A percentile compares a stretch with the other conserved stretches of the same genome.
phyloP scores from a whole-genome alignment of 2,329 filamentous ascomycete species.

The Alternaria novae-zelandiae region DNA sequence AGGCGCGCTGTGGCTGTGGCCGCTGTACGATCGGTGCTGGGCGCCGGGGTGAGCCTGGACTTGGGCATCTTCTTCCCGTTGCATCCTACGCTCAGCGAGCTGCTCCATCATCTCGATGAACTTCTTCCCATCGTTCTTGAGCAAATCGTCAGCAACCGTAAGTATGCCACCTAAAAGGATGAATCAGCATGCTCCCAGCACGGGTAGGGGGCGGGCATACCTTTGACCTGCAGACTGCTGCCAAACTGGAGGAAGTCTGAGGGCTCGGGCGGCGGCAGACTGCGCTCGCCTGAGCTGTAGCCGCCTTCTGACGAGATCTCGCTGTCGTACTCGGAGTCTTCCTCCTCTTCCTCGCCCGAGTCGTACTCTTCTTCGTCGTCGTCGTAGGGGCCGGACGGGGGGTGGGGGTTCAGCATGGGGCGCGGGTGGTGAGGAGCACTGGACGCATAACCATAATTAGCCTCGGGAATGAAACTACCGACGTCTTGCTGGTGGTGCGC shows the following conservation, averaged over 20 bases:
- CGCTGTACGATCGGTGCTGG: slow-evolving; percentile 51
- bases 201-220: slow-evolving; percentile 49
- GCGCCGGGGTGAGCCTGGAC: slow-evolving; percentile 66
- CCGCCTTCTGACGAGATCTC: slow-evolving; percentile 74
- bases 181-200: slow-evolving; percentile 30
- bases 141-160: slow-evolving; percentile 95
- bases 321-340: slow-evolving; percentile 55
- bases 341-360: slow-evolving; percentile 62
- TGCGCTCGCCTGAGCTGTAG: slow-evolving; percentile 68
- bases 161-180: slow-evolving; percentile 81
- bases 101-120: slow-evolving; percentile 99
- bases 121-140: slow-evolving; percentile 98
- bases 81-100: slow-evolving; percentile 95
- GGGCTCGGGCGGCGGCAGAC: slow-evolving; percentile 70
- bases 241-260: slow-evolving; percentile 97
- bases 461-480: slow-evolving; percentile 71
- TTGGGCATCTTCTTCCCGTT: slow-evolving; percentile 88
- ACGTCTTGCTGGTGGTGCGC: slow-evolving; percentile 82
- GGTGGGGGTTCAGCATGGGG: slow-evolving; percentile 66
- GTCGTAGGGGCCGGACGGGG: slow-evolving; percentile 68
- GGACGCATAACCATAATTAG: slow-evolving; percentile 63
- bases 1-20: slow-evolving; percentile 69
- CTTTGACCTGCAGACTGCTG: slow-evolving; percentile 94
- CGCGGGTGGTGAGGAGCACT: slow-evolving; percentile 65
- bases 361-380: slow-evolving; percentile 57